Conservation (phyloP, 2,329 filamentous ascomycete genomes). For the Trichoderma citrinoviride region DNA sequence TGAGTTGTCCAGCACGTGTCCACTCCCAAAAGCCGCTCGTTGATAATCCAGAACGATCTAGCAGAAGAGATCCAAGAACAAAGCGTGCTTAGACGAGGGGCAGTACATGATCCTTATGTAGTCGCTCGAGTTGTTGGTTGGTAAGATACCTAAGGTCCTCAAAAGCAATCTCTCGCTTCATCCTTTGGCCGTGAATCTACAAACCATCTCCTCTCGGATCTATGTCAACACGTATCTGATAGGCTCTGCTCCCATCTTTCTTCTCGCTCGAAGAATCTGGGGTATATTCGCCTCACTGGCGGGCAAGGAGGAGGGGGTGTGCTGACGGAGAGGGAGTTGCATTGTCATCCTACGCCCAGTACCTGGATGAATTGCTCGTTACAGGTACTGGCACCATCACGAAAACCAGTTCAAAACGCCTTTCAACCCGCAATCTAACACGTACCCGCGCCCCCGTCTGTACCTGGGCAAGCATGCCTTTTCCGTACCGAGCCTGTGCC, state of each 20-base stretch:
- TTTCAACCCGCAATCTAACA: background rate
- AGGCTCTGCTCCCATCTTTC: too few relatives aligned
- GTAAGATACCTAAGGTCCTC: background rate
- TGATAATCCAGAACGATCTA: background rate
- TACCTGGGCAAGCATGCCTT: background rate
- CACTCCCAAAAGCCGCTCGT: background rate
- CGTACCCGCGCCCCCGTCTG: background rate
- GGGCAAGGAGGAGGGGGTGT: background rate
- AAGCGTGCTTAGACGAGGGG: background rate
- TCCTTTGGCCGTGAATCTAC: background rate
- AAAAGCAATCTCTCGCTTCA: background rate
- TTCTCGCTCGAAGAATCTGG: too few relatives aligned
- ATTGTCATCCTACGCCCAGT: background rate
- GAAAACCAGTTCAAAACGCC: background rate
- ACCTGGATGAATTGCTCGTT: too few relatives aligned
- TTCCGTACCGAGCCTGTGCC: background rate
- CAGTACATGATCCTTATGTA: slow-evolving; percentile 9
- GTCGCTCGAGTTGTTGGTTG: background rate
- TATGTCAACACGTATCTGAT: too few relatives aligned
- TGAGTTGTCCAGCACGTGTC: background rate
- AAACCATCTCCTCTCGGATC: background rate
- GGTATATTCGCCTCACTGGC: too few relatives aligned
- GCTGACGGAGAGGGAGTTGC: background rate
- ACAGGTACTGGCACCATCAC: background rate
- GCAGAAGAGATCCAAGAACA: background rate